Evolutionary conservation across 2,329 filamentous ascomycete species (phyloP).

Genomic region (Plenodomus biglobosus): DNA sequence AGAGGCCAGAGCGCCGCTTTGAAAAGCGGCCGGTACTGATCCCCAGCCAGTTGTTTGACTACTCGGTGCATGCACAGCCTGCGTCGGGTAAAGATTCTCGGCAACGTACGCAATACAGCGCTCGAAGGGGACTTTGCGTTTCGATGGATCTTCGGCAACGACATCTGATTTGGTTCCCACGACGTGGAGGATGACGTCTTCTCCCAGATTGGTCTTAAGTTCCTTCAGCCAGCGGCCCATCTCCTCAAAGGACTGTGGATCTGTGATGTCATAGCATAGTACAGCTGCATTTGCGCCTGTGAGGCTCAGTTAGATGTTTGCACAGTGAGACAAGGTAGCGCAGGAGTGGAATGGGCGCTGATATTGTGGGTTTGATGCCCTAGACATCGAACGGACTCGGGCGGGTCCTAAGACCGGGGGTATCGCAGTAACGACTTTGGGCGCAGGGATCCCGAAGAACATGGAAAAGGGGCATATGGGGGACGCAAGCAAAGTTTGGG

Average conservation of each 20-base stretch:
- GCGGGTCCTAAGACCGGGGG: too few species aligned
- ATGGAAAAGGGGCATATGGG: too few species aligned
- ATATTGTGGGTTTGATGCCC: too few species aligned
- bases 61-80: constrained; percentile 18
- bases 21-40: constrained; percentile 41
- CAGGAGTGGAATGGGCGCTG: too few species aligned
- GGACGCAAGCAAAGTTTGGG: too few species aligned
- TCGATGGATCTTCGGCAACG: constrained; percentile 77
- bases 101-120: constrained; percentile 94
- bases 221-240: constrained; percentile 92
- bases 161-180: constrained; percentile 81
- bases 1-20: constrained; percentile 47
- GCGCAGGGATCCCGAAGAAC: too few species aligned
- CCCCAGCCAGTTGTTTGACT: constrained; percentile 29
- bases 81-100: constrained; percentile 80
- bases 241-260: constrained; percentile 80
- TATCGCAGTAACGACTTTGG: too few species aligned
- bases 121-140: constrained; percentile 87
- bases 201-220: constrained; percentile 72
- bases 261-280: constrained; percentile 92
- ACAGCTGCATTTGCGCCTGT: constrained; percentile 86
- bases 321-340: too few species aligned
- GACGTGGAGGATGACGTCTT: constrained; percentile 86
- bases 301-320: not conserved
- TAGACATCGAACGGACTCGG: too few species aligned